phyloP scores from a whole-genome alignment of 2,329 filamentous ascomycete species.

The Xylariaceae sp. region DNA sequence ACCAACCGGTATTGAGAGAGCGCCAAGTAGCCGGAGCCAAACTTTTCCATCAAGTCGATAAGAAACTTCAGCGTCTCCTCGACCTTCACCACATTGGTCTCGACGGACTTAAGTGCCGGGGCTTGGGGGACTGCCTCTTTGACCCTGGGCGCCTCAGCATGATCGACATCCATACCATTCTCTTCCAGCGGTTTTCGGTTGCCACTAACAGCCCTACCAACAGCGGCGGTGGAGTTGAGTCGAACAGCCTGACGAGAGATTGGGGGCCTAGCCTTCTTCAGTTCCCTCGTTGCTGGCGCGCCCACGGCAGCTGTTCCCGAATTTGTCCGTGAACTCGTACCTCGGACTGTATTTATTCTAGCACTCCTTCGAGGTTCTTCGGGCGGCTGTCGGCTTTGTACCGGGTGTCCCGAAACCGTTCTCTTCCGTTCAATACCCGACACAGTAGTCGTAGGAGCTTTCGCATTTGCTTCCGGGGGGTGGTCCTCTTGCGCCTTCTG shows the following conservation, averaged over 20 bases:
- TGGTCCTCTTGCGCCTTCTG: slow-evolving; percentile 36
- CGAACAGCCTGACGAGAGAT: slow-evolving; percentile 57
- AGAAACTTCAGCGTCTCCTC: slow-evolving; percentile 73
- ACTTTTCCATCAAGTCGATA: slow-evolving; percentile 73
- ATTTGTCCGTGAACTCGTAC: slow-evolving; percentile 61
- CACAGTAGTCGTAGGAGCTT: slow-evolving; percentile 37
- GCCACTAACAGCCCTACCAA: slow-evolving; percentile 83
- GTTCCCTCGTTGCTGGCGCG: slow-evolving; percentile 60
- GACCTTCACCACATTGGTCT: slow-evolving; percentile 56
- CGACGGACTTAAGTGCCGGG: slow-evolving; percentile 37
- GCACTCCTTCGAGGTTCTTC: slow-evolving; percentile 68
- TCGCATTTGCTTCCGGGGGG: slow-evolving; percentile 39
- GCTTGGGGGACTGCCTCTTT: slow-evolving; percentile 41
- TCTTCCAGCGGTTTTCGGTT: slow-evolving; percentile 72
- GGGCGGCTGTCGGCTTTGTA: slow-evolving; percentile 46
- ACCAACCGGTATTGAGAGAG: slow-evolving; percentile 73
- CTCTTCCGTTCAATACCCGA: slow-evolving; percentile 68
- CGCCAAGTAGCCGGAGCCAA: slow-evolving; percentile 74
- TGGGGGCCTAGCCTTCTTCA: slow-evolving; percentile 79
- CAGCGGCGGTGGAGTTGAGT: slow-evolving; percentile 61
- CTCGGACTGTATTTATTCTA: slow-evolving; percentile 63
- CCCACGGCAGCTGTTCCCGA: slow-evolving; percentile 53
- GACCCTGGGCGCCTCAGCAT: slow-evolving; percentile 51
- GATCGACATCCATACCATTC: slow-evolving; percentile 63
- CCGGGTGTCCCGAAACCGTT: slow-evolving; percentile 81